These are phyloP conservation scores for Aspergillus neotritici DNA, from an alignment of 2,329 filamentous ascomycete species.

Conservation along the genomic window DNA sequence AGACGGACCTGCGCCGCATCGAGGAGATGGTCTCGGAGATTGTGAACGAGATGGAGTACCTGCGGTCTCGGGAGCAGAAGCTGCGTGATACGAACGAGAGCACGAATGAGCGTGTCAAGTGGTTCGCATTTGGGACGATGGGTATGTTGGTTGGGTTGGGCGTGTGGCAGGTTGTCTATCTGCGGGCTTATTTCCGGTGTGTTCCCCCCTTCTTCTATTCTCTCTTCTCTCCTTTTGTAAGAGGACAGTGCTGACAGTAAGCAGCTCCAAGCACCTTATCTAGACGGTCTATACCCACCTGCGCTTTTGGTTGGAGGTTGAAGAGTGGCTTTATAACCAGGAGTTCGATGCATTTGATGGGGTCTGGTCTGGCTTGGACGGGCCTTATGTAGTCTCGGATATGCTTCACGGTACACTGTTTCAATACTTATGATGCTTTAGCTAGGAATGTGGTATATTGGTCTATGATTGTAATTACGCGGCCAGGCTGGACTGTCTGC, in stretches of 20 bases:
- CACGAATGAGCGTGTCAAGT: constrained; percentile 97
- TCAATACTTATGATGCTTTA: constrained; percentile 18
- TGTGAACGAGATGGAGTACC: constrained; percentile 92
- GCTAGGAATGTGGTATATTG: constrained; percentile 2
- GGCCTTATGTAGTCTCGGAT: constrained; percentile 14
- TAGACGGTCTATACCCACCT: constrained; percentile 30
- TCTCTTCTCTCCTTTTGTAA: not conserved
- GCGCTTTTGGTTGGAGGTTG: constrained; percentile 2
- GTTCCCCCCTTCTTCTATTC: constrained; percentile 14
- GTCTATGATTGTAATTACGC: not conserved
- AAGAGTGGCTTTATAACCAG: constrained; percentile 11
- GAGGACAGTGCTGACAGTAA: constrained; percentile 8
- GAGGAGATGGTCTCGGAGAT: constrained; percentile 87
- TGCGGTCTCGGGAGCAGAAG: constrained; percentile 84
- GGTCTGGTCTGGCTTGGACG: not conserved
- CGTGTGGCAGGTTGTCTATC: constrained; percentile 95
- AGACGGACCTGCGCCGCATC: constrained; percentile 87
- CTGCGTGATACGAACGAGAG: constrained; percentile 98
- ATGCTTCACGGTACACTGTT: constrained; percentile 17
- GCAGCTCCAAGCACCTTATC: constrained; percentile 64
- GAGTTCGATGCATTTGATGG: constrained; percentile 18
- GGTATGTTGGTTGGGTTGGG: constrained; percentile 83
- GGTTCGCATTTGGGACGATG: constrained; percentile 94
- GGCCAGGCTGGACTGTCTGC: not conserved
- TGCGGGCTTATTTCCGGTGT: constrained; percentile 91